Evolutionary conservation across 2,329 filamentous ascomycete genomes (phyloP), one percentile per base, ranked within the genome.

Genomic region (Kalaharituber pfeilii): DNA sequence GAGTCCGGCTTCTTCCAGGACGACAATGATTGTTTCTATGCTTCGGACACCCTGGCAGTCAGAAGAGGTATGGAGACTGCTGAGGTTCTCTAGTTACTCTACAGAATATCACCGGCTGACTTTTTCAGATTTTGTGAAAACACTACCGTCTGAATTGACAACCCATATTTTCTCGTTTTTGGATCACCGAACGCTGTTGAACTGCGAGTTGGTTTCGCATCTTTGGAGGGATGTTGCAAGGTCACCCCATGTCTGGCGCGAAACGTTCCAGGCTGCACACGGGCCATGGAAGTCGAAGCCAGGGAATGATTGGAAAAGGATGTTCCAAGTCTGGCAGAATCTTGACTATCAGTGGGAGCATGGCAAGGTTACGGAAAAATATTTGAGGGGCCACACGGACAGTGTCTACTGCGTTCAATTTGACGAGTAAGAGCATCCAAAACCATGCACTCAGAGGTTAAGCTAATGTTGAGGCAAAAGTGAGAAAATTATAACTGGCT

Each of bases 401-500:
- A 95, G 87, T 61, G 93, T 98, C 55, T 98, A 98, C 70, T 98
- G 91, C 68, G 78, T 94, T 54, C 91, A 98, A 66, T 98, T 96
- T 67, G 91, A 98, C 67, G 89, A 96, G 82, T 87, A 76, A 63
- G 81, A 72, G 33, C 4, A n/a, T n/a, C n/a, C n/a, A n/a, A n/a
- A n/a, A n/a, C n/a, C n/a, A n/a, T n/a, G n/a, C n/a, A n/a, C n/a
- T n/a, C n/a, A n/a, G n/a, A n/a, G n/a, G n/a, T n/a, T n/a, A n/a
- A n/a, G n/a, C n/a, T n/a, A n/a, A n/a, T n/a, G n/a, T n/a, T n/a
- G n/a, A n/a, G n/a, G n/a, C n/a, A n/a, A n/a, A 64, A 87, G 83
- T 67, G 75, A 84, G 66, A 98, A 96, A 69, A 94, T 96, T 65
- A 88, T 98, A 61, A 96, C 91, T 2, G 91, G 91, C 26, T 95